Base-by-base conservation (phyloP, 805 yeast genomes). In the Suhomyces emberorum region DNA sequence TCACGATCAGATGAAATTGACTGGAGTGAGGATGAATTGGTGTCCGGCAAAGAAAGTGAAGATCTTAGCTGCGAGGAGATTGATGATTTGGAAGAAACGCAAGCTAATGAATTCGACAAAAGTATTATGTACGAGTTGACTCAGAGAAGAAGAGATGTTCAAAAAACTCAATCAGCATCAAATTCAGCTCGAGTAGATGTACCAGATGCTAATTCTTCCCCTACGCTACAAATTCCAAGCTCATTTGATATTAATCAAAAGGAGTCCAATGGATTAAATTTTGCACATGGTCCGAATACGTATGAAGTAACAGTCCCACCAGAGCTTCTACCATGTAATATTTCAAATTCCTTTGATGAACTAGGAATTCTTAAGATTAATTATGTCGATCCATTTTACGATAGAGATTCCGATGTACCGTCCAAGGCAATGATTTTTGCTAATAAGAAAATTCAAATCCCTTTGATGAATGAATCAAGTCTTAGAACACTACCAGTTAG, bases 331-430 rank as follows among this genome's bases (percentile, higher is more conserved):
- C 57, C 51, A 14, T 21, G 32, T 1, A 41, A 36, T 5, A 41
- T 57, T 4, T 27, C 47, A 9, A 21, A 44, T 2, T 37, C 49
- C 10, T 62, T 84, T 20, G 77, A 72, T 21, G 55, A 55, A 0
- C 44, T 53, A 17, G 81, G 79, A 0, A 47, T 71, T 10, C 70
- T 83, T 2, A 68, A 72, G 43, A 57, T 76, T 10, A 70, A 77
- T 10, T 81, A 83, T 51, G 39, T 48, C 1, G 83, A 76, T 43
- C 95, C 96, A 0, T 77, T 61, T 45, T 89, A 77, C 47, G 72
- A 79, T 18, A 68, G 72, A 11, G 47, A 64, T 0, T 49, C 56
- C 1, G 89, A 86, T 46, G 61, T 73, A 5, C 81, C 65, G 9
- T n/a, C 76, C 2, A 49, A 56, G 4, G 81, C 91, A 0, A 73